These are phyloP conservation scores for Ogataea pignaliae DNA, from an alignment of 805 yeast species.

Conservation along the genomic window DNA sequence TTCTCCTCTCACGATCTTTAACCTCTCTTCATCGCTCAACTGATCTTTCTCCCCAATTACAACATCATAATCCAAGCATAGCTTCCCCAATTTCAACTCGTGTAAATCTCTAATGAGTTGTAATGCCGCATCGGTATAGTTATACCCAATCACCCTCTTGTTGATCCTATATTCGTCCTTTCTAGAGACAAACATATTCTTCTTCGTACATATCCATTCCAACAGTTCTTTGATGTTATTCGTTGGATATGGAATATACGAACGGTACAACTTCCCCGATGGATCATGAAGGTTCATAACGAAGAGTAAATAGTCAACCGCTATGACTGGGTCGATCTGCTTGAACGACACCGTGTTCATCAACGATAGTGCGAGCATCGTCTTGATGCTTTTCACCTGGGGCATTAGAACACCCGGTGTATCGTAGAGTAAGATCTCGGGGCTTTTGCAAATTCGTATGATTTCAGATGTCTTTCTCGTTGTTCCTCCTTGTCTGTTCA, in stretches of 20 bases:
- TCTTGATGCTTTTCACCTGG: conserved; percentile 53
- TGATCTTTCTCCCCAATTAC: conserved; percentile 15
- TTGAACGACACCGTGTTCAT: conserved; percentile 70
- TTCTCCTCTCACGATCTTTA: conserved; percentile 9
- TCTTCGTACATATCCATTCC: conserved; percentile 39
- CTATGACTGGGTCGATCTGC: conserved; percentile 76
- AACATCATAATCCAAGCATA: conserved; percentile 26
- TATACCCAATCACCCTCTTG: neutral
- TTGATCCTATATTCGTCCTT: conserved; percentile 39
- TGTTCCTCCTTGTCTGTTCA: conserved; percentile 89
- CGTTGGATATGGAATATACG: conserved; percentile 58
- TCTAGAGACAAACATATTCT: conserved; percentile 26
- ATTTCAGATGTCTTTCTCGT: conserved; percentile 75
- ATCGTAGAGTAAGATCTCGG: conserved; percentile 71
- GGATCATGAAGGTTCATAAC: conserved; percentile 62
- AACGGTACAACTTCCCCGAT: conserved; percentile 38
- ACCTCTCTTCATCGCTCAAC: conserved; percentile 3
- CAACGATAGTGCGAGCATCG: conserved; percentile 70
- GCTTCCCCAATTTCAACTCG: conserved; percentile 43
- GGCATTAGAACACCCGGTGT: conserved; percentile 94
- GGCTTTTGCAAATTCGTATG: conserved; percentile 56
- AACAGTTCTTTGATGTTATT: conserved; percentile 62
- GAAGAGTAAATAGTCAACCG: conserved; percentile 80
- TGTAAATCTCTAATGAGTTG: conserved; percentile 61
- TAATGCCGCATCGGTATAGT: conserved; percentile 49